Conservation (phyloP, 352 stramenopile species). For the Phytophthora pini region DNA sequence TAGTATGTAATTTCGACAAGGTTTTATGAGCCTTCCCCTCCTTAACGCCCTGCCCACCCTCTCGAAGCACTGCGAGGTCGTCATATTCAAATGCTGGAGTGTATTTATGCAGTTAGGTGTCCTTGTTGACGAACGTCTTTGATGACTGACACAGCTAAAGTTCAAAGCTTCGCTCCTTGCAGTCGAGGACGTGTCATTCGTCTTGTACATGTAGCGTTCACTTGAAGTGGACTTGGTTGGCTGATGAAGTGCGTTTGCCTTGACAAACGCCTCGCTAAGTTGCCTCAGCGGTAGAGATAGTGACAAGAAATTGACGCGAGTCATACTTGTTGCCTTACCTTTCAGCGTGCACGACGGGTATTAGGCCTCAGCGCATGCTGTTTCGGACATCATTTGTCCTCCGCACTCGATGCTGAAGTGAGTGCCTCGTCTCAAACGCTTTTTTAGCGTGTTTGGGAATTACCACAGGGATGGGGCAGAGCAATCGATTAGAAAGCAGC, state of each 20-base stretch:
- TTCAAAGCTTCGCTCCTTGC: slow-evolving; percentile 3
- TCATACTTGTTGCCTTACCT: not conserved
- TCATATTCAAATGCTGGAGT: slow-evolving; percentile 30
- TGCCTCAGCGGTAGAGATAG: not conserved
- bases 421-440: slow-evolving; percentile 17
- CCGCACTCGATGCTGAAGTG: slow-evolving; percentile 3
- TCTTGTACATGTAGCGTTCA: not conserved
- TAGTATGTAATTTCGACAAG: slow-evolving; percentile 46
- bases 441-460: slow-evolving; percentile 17
- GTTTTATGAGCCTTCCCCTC: slow-evolving; percentile 27
- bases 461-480: slow-evolving; percentile 7
- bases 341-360: not conserved
- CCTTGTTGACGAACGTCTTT: slow-evolving; percentile 13
- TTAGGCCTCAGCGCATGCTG: not conserved
- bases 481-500: slow-evolving; percentile 17
- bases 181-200: not conserved
- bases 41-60: slow-evolving; percentile 10
- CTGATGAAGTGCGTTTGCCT: slow-evolving; percentile 3
- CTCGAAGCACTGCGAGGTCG: slow-evolving; percentile 9
- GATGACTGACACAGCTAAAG: slow-evolving; percentile 6
- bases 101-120: slow-evolving; percentile 30
- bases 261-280: slow-evolving; percentile 5
- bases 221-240: slow-evolving; percentile 4
- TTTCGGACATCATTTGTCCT: no score
- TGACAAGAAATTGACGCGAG: not conserved